phyloP scores from a whole-genome alignment of 768 basidiomycete genomes.

The Xerocomellus dryophilus region DNA sequence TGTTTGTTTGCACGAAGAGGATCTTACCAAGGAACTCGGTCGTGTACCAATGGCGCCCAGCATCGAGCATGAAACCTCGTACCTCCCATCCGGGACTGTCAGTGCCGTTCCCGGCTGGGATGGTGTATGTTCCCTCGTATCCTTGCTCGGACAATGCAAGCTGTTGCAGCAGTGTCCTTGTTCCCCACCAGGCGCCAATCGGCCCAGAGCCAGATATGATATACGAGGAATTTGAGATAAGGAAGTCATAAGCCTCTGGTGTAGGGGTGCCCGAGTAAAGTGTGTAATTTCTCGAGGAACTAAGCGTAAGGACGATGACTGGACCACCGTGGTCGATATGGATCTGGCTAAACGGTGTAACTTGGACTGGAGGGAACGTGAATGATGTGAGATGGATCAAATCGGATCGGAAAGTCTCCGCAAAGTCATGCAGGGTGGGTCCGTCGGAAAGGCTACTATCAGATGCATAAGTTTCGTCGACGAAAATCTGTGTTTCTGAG shows the following conservation, averaged over 20 bases:
- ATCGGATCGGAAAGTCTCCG: slow-evolving; percentile 37
- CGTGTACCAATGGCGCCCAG: slow-evolving; percentile 44
- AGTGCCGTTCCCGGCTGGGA: slow-evolving; percentile 35
- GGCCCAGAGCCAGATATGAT: slow-evolving; percentile 34
- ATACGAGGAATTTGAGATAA: slow-evolving; percentile 28
- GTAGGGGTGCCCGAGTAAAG: slow-evolving; percentile 39
- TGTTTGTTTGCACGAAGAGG: not conserved
- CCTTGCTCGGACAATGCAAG: slow-evolving; percentile 24
- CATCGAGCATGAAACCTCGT: slow-evolving; percentile 46
- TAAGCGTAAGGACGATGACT: slow-evolving; percentile 34
- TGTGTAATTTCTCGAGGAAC: slow-evolving; percentile 22
- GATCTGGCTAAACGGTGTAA: slow-evolving; percentile 11
- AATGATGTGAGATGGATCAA: slow-evolving; percentile 33
- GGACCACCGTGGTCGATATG: slow-evolving; percentile 1
- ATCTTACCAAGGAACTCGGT: slow-evolving; percentile 36
- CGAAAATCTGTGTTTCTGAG: slow-evolving; percentile 33
- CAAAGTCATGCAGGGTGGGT: slow-evolving; percentile 36
- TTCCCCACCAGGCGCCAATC: slow-evolving; percentile 45
- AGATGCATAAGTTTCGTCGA: slow-evolving; percentile 31
- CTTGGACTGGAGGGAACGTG: slow-evolving; percentile 20
- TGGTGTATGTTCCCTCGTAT: slow-evolving; percentile 6
- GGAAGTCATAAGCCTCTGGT: slow-evolving; percentile 40
- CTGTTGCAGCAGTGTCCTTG: slow-evolving; percentile 43
- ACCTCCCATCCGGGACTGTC: slow-evolving; percentile 45
- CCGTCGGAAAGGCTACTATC: slow-evolving; percentile 11